Conservation (phyloP, 164 flowering plant genomes). For the Berberis thunbergii region DNA sequence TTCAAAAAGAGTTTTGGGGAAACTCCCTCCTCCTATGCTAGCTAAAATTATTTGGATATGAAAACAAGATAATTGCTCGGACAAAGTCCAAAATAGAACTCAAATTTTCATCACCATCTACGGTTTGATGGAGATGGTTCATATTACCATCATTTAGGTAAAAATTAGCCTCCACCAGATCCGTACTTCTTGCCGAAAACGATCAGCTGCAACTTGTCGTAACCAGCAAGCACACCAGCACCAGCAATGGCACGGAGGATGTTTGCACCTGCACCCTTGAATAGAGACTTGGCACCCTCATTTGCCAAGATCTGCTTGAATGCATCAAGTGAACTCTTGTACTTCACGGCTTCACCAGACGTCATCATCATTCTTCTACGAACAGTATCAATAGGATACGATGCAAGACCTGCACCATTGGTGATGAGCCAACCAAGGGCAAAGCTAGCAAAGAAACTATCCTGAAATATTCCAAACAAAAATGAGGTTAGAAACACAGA, state of each 20-base stretch:
- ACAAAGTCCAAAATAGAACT: background rate
- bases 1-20: background rate
- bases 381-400: slow-evolving; percentile 12
- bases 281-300: slow-evolving; percentile 3
- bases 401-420: slow-evolving; percentile 13
- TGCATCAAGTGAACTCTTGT: slow-evolving; percentile 5
- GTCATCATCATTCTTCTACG: slow-evolving; percentile 17
- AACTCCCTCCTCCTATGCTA: background rate
- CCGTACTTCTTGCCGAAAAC: background rate
- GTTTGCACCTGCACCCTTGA: slow-evolving; percentile 3
- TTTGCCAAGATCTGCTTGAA: background rate
- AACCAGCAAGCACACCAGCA: slow-evolving; percentile 5
- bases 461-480: slow-evolving; percentile 4
- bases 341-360: slow-evolving; percentile 13
- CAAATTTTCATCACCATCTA: background rate
- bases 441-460: slow-evolving; percentile 12
- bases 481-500: background rate
- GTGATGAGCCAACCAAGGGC: slow-evolving; percentile 13
- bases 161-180: background rate
- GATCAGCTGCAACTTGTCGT: slow-evolving; percentile 1
- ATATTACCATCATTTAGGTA: background rate
- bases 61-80: background rate
- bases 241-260: slow-evolving; percentile 1
- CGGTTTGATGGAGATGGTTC: background rate
- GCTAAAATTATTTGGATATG: background rate